Evolutionary conservation across 345 rosid species (phyloP).

Genomic region (Hibiscus tridactylites): DNA sequence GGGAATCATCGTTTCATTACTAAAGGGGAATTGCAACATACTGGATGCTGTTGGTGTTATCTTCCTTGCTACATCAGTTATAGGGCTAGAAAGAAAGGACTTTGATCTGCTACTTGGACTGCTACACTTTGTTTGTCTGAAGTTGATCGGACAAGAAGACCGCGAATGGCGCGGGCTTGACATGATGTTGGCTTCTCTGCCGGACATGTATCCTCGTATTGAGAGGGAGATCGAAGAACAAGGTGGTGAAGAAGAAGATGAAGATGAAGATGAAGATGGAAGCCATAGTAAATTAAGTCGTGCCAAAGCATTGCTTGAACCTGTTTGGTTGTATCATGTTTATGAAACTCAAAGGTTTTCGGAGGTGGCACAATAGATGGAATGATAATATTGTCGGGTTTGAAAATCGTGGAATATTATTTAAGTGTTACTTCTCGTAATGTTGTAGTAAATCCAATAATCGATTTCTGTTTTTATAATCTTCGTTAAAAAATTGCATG

Average conservation of each 20-base stretch:
- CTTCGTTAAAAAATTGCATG: too few relatives aligned
- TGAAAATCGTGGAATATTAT: too few relatives aligned
- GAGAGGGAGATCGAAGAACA: slow-evolving; percentile 22
- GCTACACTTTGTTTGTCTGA: slow-evolving; percentile 44
- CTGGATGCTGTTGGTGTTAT: slow-evolving; percentile 61
- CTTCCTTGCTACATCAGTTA: slow-evolving; percentile 35
- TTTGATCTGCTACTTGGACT: slow-evolving; percentile 51
- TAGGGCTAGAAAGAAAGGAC: slow-evolving; percentile 56
- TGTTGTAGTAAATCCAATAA: too few relatives aligned
- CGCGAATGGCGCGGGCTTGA: slow-evolving; percentile 64
- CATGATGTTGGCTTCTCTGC: slow-evolving; percentile 8
- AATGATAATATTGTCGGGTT: not conserved
- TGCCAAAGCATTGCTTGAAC: slow-evolving; percentile 60
- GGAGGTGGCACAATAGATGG: slow-evolving; percentile 32
- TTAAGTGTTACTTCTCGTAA: too few relatives aligned
- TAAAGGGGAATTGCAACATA: slow-evolving; percentile 37
- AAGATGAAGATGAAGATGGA: not conserved
- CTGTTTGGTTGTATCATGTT: slow-evolving; percentile 78
- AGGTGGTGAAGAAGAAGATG: not conserved
- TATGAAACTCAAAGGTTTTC: slow-evolving; percentile 68
- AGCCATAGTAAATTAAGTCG: slow-evolving; percentile 24
- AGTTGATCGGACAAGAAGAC: slow-evolving; percentile 49
- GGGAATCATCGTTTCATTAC: slow-evolving; percentile 29
- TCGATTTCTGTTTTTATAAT: too few relatives aligned
- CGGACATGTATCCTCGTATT: slow-evolving; percentile 34